phyloP scores from a whole-genome alignment of 352 stramenopile species.

The Phytophthora gonapodyides region DNA sequence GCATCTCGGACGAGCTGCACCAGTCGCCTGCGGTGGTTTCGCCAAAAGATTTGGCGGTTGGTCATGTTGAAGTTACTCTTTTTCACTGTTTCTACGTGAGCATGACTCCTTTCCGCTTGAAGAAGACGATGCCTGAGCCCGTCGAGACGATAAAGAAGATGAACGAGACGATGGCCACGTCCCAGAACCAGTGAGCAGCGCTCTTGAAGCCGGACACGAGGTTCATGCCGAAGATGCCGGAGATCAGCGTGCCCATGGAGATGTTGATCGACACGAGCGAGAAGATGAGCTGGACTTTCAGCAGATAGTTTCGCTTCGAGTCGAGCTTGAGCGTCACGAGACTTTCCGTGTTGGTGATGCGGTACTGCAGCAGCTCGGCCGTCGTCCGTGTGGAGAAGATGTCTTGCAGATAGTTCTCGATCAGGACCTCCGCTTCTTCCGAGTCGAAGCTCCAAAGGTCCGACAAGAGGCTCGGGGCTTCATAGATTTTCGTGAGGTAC shows the following conservation, averaged over 20 bases:
- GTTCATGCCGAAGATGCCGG: slow-evolving; percentile 46
- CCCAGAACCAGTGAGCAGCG: slow-evolving; percentile 30
- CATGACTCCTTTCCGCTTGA: slow-evolving; percentile 38
- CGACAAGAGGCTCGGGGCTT: slow-evolving; percentile 45
- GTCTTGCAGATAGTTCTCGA: slow-evolving; percentile 77
- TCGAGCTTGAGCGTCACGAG: slow-evolving; percentile 74
- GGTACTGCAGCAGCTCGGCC: slow-evolving; percentile 56
- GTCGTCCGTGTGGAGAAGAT: slow-evolving; percentile 75
- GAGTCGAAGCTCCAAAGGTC: slow-evolving; percentile 66
- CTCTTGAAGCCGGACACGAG: slow-evolving; percentile 36
- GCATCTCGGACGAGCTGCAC: slow-evolving; percentile 1
- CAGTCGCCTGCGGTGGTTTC: slow-evolving; percentile 19
- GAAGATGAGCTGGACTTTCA: slow-evolving; percentile 39
- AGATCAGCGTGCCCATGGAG: slow-evolving; percentile 35
- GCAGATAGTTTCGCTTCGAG: slow-evolving; percentile 71
- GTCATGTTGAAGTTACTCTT: not conserved
- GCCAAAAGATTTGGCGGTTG: slow-evolving; percentile 14
- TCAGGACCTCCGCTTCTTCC: slow-evolving; percentile 63
- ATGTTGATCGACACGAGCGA: slow-evolving; percentile 41
- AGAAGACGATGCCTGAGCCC: slow-evolving; percentile 26
- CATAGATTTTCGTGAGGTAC: slow-evolving; percentile 61
- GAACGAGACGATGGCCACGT: slow-evolving; percentile 41
- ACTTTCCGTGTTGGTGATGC: slow-evolving; percentile 70
- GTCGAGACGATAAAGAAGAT: slow-evolving; percentile 37
- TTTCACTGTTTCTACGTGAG: slow-evolving; percentile 13